phyloP scores from a whole-genome alignment of 1,284 basidiomycete genomes.

The Leccinum solheimii region DNA sequence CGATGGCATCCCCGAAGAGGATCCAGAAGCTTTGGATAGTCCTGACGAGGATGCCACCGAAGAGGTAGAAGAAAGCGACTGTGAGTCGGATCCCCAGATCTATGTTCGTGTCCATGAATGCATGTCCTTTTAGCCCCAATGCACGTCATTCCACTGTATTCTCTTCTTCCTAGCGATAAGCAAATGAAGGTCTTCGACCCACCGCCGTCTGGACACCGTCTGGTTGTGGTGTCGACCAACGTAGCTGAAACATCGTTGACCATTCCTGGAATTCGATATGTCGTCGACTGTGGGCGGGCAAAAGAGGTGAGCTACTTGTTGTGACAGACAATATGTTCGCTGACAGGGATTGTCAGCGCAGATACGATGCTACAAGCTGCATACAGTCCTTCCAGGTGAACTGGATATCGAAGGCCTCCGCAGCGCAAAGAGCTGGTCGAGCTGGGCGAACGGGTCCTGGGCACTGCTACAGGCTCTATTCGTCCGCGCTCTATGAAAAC shows the following conservation, averaged over 20 bases:
- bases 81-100: slow-evolving; percentile 41
- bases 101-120: slow-evolving; percentile 1
- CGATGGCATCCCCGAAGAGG: slow-evolving; percentile 47
- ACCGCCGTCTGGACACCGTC: slow-evolving; percentile 81
- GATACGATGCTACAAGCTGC: slow-evolving; percentile 93
- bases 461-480: slow-evolving; percentile 91
- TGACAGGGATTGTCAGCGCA: slow-evolving; percentile 64
- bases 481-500: slow-evolving; percentile 88
- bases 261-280: slow-evolving; percentile 97
- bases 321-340: background rate
- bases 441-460: slow-evolving; percentile 96
- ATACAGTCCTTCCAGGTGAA: slow-evolving; percentile 97
- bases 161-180: slow-evolving; percentile 93
- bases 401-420: slow-evolving; percentile 96
- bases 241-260: slow-evolving; percentile 98
- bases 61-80: slow-evolving; percentile 60
- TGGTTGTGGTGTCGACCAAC: slow-evolving; percentile 97
- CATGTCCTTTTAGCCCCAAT: slow-evolving; percentile 57
- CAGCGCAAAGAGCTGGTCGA: slow-evolving; percentile 91
- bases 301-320: slow-evolving; percentile 71
- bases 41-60: slow-evolving; percentile 57
- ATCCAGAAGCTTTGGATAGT: slow-evolving; percentile 49
- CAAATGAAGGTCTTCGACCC: slow-evolving; percentile 96
- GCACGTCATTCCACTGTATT: slow-evolving; percentile 94
- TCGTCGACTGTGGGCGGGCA: slow-evolving; percentile 93